Evolutionary conservation across 148 eudicot species (phyloP), one percentile per base, ranked within the genome.

Genomic region (Drosera capensis): DNA sequence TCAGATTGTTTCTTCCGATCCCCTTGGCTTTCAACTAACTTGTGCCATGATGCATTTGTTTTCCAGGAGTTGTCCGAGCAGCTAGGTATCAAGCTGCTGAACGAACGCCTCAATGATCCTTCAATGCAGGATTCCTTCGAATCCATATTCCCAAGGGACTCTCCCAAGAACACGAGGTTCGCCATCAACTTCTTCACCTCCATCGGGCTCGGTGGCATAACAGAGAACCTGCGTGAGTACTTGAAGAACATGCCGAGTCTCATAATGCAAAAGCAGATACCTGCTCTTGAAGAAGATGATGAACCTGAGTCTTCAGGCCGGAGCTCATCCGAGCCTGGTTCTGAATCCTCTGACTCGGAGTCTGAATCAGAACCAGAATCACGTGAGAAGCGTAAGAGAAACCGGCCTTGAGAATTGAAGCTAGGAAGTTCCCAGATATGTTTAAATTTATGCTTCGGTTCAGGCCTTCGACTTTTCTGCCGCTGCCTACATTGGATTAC

Each of bases 131-230:
- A 75, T 14, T 64, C 83, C 0, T 72, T 78, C 15, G 96, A 82
- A 22, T 81, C 93, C 0, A 82, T 81, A 24, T 86, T 86, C 49
- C 94, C 82, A 0, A 71, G 45, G 44, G 93, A 86, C 17, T 78
- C 75, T 45, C 96, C 93, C 1, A 74, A 73, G 30, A 82, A 86
- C 49, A 75, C 96, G 0, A 51, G 93, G 17, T 82, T 86, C 31
- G 43, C 96, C 5, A 86, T 86, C 43, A 82, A 86, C 40, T 86
- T 86, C 64, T 86, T 82, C 56, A 82, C 96, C 3, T 75, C 87
- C 0, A 86, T 86, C 37, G 93, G 93, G 34, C 79, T 82, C 17
- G 96, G 93, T 49, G 87, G 94, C 24, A 78, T 86, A 50, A 82
- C 94, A 3, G 93, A 86, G 46, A 79, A 81, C 50, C 31, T 86